These are phyloP conservation scores for Colletotrichum sp. DNA, from an alignment of 2,329 filamentous ascomycete species.

Conservation along the genomic window DNA sequence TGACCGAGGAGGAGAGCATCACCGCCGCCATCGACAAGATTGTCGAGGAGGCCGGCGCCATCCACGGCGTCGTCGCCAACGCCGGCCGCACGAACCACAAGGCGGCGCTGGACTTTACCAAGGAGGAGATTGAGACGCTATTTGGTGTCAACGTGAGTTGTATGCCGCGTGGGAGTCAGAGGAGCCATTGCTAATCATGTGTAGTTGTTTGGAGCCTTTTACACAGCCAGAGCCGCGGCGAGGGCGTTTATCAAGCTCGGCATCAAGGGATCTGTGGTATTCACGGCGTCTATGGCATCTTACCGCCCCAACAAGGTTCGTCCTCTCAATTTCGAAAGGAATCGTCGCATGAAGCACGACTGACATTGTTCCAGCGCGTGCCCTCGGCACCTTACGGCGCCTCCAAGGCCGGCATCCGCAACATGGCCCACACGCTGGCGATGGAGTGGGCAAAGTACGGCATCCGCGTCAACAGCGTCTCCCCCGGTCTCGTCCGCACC, in stretches of 20 bases:
- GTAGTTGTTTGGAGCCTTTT: slow-evolving; percentile 52
- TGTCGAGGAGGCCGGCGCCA: slow-evolving; percentile 42
- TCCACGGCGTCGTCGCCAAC: slow-evolving; percentile 57
- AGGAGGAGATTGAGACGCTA: slow-evolving; percentile 31
- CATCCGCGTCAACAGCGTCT: slow-evolving; percentile 52
- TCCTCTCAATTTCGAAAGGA: not conserved
- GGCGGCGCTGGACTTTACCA: slow-evolving; percentile 48
- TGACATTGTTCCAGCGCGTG: slow-evolving; percentile 35
- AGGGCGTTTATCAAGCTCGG: slow-evolving; percentile 43
- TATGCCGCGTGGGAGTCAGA: fast-evolving
- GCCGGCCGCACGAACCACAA: slow-evolving; percentile 58
- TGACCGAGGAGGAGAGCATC: slow-evolving; percentile 51
- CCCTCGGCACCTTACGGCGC: slow-evolving; percentile 55
- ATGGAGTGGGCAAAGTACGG: slow-evolving; percentile 54
- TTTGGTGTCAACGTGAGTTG: slow-evolving; percentile 22
- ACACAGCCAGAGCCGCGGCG: slow-evolving; percentile 51
- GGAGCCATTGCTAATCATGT: slow-evolving; percentile 29
- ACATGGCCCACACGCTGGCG: slow-evolving; percentile 45
- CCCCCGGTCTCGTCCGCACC: slow-evolving; percentile 47
- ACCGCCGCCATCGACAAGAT: slow-evolving; percentile 49
- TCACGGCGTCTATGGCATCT: slow-evolving; percentile 53
- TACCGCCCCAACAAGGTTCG: slow-evolving; percentile 49
- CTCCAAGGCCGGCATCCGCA: slow-evolving; percentile 47
- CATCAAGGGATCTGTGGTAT: slow-evolving; percentile 43
- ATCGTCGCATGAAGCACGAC: fast-evolving